phyloP scores from a whole-genome alignment of 345 rosid genomes.

The Eucalyptus regnans region DNA sequence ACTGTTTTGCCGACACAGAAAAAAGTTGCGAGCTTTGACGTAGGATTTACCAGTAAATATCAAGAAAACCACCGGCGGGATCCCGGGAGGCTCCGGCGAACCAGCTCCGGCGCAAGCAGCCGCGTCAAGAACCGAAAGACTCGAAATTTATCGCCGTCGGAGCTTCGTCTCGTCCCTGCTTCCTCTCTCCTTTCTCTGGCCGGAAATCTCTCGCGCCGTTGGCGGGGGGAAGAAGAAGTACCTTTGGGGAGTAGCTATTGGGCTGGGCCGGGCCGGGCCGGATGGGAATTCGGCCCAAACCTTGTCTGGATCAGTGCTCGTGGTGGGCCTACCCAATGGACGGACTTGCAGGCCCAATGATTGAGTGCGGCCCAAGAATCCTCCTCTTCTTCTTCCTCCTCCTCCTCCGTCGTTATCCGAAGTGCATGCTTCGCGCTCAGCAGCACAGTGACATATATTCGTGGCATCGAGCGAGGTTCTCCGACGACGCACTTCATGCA shows the following conservation, averaged over 20 bases:
- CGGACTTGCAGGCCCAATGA: neutral
- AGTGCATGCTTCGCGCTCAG: neutral
- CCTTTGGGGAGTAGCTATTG: neutral
- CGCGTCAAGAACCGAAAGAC: neutral
- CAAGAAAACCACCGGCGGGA: neutral
- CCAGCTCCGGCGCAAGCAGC: neutral
- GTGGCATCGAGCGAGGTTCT: neutral
- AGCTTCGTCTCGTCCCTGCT: neutral
- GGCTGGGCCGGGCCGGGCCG: neutral
- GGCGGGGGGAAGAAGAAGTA: neutral
- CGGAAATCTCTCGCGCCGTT: neutral
- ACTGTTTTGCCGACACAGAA: neutral
- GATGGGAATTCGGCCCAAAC: neutral
- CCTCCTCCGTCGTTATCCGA: neutral
- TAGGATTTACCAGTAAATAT: neutral
- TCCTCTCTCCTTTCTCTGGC: neutral
- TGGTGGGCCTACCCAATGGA: neutral
- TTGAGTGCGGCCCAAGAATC: neutral
- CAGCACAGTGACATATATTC: neutral
- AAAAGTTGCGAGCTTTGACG: neutral
- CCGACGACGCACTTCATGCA: neutral
- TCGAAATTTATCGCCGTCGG: neutral
- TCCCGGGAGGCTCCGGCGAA: neutral
- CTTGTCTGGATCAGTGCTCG: rapidly evolving
- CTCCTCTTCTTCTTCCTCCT: neutral